phyloP scores from a whole-genome alignment of 2,329 filamentous ascomycete genomes.

The Fusarium decemcellulare region DNA sequence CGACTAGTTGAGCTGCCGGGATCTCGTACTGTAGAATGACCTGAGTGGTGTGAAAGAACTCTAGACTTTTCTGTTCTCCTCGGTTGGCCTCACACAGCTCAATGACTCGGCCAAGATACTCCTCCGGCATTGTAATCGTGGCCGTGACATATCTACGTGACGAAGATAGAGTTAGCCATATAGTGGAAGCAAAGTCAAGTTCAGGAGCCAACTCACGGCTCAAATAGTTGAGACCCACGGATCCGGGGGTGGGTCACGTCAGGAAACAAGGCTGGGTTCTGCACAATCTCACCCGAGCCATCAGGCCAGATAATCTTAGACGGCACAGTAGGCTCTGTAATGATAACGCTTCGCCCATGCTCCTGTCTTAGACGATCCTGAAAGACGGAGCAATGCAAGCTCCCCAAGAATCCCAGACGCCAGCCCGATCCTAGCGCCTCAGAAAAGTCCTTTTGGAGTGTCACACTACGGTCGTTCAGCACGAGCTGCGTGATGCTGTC shows the following conservation, averaged over 20 bases:
- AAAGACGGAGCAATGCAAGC: conserved; percentile 98
- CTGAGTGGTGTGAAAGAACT: conserved; percentile 92
- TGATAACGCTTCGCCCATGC: conserved; percentile 94
- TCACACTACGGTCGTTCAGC: conserved; percentile 95
- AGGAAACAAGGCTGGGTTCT: conserved; percentile 91
- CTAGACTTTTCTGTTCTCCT: conserved; percentile 87
- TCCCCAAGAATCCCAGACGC: conserved; percentile 95
- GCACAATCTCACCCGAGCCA: conserved; percentile 83
- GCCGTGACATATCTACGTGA: conserved; percentile 75
- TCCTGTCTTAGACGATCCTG: conserved; percentile 95
- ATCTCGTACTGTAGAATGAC: conserved; percentile 95
- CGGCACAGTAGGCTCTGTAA: conserved; percentile 95
- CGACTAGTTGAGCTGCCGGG: conserved; percentile 90
- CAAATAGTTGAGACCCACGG: conserved; percentile 61
- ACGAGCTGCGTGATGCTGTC: conserved; percentile 96
- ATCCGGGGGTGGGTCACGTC: conserved; percentile 69
- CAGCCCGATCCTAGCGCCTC: conserved; percentile 95
- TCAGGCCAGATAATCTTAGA: conserved; percentile 87
- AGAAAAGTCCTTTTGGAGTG: conserved; percentile 92
- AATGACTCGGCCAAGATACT: conserved; percentile 94
- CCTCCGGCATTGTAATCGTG: conserved; percentile 92
- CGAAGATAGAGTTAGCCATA: neutral
- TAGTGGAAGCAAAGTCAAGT: too few relatives aligned
- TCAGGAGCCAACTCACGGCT: conserved; percentile 60
- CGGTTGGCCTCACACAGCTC: conserved; percentile 93